Base-by-base conservation (phyloP, 1,139 yeast species). In the Kazachstania sp. region DNA sequence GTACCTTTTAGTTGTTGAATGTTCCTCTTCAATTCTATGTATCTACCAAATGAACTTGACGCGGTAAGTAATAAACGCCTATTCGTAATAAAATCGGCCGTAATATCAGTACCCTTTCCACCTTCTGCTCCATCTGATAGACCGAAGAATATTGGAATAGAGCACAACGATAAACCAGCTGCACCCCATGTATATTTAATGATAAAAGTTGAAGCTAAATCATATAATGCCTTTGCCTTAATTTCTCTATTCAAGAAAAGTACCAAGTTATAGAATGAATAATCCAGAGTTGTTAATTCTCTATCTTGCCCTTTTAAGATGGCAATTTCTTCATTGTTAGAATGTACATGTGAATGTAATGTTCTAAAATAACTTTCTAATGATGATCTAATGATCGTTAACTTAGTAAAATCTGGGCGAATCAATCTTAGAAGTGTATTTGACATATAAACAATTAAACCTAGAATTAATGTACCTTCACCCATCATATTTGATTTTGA, bases 131-230 rank as follows among this genome's bases (percentile, higher is more conserved):
- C 51, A 76, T 75, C 55, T 31, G 57, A 55, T 9, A 38, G 11
- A 42, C 58, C 59, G 46, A 86, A 79, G 61, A 90, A 90, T 1
- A 88, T 86, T 3, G 97, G 97, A 4, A 92, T 82, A 1, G 95
- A 82, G 69, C 97, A 90, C 45, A 90, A 72, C 0, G 83, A 79
- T 52, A 90, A 74, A 6, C 97, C 97, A 40, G 94, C 86, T 3
- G 96, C 97, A 51, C 97, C 97, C 94, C 97, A 85, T 48, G 88
- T 79, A 66, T 90, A 90, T 65, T 90, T 90, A 51, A 90, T 92
- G 52, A 87, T 81, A 60, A 88, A 90, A 48, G 78, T 86, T 63
- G 83, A 90, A 40, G 84, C 88, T 63, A 75, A 81, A 68, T 77
- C 95, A 68, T 78, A 86, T 23, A 83, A 66, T 0, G 86, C 88